These are phyloP conservation scores for Amylostereum areolatum DNA, from an alignment of 1,284 basidiomycete species.

Conservation along the genomic window DNA sequence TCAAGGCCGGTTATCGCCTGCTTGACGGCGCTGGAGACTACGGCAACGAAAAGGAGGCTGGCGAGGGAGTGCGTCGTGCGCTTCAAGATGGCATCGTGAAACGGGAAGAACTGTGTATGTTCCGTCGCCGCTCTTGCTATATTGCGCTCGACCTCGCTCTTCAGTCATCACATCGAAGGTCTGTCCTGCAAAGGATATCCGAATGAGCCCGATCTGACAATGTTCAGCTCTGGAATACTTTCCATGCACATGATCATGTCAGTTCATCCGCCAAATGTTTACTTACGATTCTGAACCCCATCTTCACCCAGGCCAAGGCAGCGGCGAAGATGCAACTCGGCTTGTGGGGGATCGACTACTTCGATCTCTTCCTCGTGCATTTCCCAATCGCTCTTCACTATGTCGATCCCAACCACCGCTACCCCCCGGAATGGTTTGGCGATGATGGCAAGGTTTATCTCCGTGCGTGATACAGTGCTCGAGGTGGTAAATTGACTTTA, in stretches of 20 bases:
- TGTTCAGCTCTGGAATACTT: conserved; percentile 74
- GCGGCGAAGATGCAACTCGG: conserved; percentile 57
- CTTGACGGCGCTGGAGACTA: conserved; percentile 81
- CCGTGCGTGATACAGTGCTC: conserved; percentile 29
- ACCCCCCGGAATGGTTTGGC: conserved; percentile 75
- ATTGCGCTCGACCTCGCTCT: too few species aligned
- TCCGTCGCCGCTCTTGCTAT: conserved; percentile 11
- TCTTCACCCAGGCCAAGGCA: conserved; percentile 38
- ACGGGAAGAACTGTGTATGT: conserved; percentile 72
- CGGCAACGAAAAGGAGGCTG: conserved; percentile 86
- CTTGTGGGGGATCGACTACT: conserved; percentile 77
- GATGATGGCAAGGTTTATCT: conserved; percentile 58
- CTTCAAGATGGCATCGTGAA: conserved; percentile 71
- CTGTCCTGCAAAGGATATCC: conserved; percentile 9
- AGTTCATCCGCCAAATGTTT: too few species aligned
- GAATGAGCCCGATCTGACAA: neutral
- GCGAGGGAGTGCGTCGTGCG: conserved; percentile 65
- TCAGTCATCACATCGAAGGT: conserved; percentile 67
- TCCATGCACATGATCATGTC: conserved; percentile 67
- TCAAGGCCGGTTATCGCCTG: conserved; percentile 74
- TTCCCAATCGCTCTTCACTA: conserved; percentile 77
- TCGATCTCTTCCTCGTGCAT: conserved; percentile 73
- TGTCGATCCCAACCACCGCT: conserved; percentile 68
- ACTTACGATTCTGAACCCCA: neutral
- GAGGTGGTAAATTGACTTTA: conserved; percentile 4